phyloP scores from a whole-genome alignment of 495 filamentous ascomycete species.

The Cercophora samala region DNA sequence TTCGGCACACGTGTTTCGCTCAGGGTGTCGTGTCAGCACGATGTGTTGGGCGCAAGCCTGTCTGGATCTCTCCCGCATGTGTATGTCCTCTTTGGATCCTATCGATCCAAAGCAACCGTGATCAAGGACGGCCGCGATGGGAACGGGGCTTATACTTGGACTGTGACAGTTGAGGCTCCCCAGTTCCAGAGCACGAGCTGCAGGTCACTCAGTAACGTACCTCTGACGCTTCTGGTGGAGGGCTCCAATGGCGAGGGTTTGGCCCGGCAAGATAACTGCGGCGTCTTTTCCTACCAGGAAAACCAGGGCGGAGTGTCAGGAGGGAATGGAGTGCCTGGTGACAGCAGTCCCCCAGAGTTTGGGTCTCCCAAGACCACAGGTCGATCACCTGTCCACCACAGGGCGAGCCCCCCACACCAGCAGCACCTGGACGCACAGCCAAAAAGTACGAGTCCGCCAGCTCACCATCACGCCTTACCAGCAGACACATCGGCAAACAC shows the following conservation, averaged over 20 bases:
- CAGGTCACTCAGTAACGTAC: constrained; percentile 61
- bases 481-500: constrained; percentile 43
- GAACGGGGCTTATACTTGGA: constrained; percentile 61
- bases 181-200: constrained; percentile 64
- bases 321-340: constrained; percentile 32
- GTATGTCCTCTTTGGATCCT: constrained; percentile 73
- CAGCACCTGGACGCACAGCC: constrained; percentile 27
- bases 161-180: constrained; percentile 70
- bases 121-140: constrained; percentile 58
- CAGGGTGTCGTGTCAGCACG: constrained; percentile 69
- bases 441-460: constrained; percentile 29
- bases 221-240: constrained; percentile 69
- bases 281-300: constrained; percentile 68
- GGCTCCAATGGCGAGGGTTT: constrained; percentile 59
- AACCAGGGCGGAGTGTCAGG: constrained; percentile 35
- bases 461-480: constrained; percentile 31
- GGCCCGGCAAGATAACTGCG: constrained; percentile 60
- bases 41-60: constrained; percentile 43
- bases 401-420: constrained; percentile 39
- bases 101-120: constrained; percentile 61
- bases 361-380: constrained; percentile 38
- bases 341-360: constrained; percentile 43
- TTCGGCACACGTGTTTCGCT: constrained; percentile 68
- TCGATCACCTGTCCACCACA: constrained; percentile 43
- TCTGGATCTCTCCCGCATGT: constrained; percentile 52